Conservation (phyloP, 106 monocot genomes). For the Agapanthus africanus region DNA sequence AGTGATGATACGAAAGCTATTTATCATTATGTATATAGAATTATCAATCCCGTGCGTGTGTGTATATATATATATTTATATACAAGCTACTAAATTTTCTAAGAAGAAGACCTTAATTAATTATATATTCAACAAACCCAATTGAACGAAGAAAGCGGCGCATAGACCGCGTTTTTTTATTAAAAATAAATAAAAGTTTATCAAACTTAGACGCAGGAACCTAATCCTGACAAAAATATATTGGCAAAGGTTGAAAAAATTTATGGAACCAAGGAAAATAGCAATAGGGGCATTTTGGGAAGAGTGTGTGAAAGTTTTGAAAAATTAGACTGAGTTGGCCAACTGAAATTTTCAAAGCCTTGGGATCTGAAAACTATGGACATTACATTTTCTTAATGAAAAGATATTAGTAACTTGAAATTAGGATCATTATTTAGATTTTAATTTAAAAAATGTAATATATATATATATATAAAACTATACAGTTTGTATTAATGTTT, state of each 20-base stretch:
- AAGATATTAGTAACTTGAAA: background rate
- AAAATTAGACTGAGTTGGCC: slow-evolving; percentile 8
- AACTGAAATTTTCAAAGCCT: slow-evolving; percentile 22
- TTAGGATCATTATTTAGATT: background rate
- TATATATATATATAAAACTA: background rate
- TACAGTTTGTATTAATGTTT: background rate
- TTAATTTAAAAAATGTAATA: background rate
- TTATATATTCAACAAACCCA: too few species aligned
- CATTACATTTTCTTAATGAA: background rate
- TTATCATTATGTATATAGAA: too few species aligned
- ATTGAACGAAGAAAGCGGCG: slow-evolving; percentile 13
- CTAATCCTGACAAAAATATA: background rate
- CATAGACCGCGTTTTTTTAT: background rate
- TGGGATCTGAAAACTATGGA: slow-evolving; percentile 25
- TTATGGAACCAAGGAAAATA: background rate
- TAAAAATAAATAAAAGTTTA: too few species aligned
- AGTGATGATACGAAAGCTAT: too few species aligned
- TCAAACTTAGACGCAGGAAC: background rate
- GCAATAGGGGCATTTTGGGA: slow-evolving; percentile 4
- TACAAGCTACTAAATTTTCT: too few species aligned
- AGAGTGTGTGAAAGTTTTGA: background rate
- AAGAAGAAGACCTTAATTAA: too few species aligned
- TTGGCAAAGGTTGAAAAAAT: slow-evolving; percentile 5
- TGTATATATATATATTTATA: too few species aligned
- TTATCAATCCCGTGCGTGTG: too few species aligned